Percentiles rank a stretch among this genome's conserved stretches.
Evolutionary conservation across 2,329 filamentous ascomycete species (phyloP).

Genomic region (Aspergillus pseudoterreus): DNA sequence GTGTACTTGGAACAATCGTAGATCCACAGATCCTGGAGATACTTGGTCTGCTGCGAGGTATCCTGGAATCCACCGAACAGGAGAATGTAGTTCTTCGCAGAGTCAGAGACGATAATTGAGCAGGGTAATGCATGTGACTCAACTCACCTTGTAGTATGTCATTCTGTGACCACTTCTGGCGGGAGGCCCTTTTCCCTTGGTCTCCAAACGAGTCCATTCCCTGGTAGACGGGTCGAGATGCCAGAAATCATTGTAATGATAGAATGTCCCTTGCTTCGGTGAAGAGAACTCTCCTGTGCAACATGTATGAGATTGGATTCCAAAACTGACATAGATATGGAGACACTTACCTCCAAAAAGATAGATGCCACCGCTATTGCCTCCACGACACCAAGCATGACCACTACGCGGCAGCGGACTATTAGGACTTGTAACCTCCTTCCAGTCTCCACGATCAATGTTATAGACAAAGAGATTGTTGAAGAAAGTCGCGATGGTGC

Average conservation of each 20-base stretch:
- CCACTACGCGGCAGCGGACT: conserved; percentile 85
- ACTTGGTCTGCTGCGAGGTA: conserved; percentile 90
- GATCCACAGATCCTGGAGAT: conserved; percentile 89
- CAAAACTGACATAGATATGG: background rate
- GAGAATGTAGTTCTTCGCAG: conserved; percentile 72
- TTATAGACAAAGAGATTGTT: conserved; percentile 67
- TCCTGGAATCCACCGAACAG: conserved; percentile 97
- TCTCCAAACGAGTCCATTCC: conserved; percentile 89
- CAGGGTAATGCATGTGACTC: background rate
- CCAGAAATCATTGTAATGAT: conserved; percentile 99
- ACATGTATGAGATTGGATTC: background rate
- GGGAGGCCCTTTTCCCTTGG: conserved; percentile 67
- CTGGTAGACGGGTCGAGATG: conserved; percentile 74
- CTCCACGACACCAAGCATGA: conserved; percentile 90
- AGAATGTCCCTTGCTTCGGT: conserved; percentile 96
- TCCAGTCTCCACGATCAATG: conserved; percentile 85
- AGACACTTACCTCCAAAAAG: conserved; percentile 68
- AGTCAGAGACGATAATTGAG: background rate
- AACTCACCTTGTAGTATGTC: conserved; percentile 75
- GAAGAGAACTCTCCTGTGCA: conserved; percentile 76
- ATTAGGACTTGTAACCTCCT: conserved; percentile 84
- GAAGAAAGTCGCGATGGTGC: conserved; percentile 70
- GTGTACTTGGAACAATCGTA: conserved; percentile 86
- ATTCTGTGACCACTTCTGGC: conserved; percentile 90
- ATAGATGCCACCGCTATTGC: conserved; percentile 80